Percentiles rank a stretch among this genome's conserved stretches.
These are phyloP conservation scores for Kazachstania psychrophila DNA, from an alignment of 805 yeast species.

Conservation along the genomic window DNA sequence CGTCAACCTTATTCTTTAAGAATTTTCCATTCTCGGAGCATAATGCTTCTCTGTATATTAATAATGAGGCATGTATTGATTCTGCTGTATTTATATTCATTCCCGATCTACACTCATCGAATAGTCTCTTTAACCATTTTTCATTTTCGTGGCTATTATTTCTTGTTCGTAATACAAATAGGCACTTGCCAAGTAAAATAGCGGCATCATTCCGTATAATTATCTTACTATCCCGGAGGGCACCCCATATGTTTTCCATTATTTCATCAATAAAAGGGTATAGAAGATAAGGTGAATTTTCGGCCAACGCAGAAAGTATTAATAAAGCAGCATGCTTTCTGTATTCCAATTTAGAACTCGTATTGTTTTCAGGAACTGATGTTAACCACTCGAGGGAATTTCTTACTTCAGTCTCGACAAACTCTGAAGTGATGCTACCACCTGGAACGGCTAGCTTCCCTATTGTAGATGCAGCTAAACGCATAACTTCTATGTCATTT, in stretches of 20 bases:
- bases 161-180: conserved; percentile 69
- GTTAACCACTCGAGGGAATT: conserved; percentile 86
- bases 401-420: conserved; percentile 87
- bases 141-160: conserved; percentile 54
- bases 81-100: conserved; percentile 49
- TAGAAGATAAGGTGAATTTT: conserved; percentile 75
- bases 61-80: conserved; percentile 74
- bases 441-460: conserved; percentile 88
- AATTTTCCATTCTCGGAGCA: conserved; percentile 56
- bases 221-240: conserved; percentile 68
- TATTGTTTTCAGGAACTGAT: conserved; percentile 34
- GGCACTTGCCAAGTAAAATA: conserved; percentile 63
- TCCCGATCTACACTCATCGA: conserved; percentile 58
- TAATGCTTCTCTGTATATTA: conserved; percentile 74
- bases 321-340: conserved; percentile 87
- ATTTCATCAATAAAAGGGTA: conserved; percentile 71
- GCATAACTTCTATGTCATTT: conserved; percentile 76
- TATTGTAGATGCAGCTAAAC: conserved; percentile 73
- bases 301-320: conserved; percentile 73
- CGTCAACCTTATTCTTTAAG: conserved; percentile 61
- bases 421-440: conserved; percentile 80
- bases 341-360: conserved; percentile 64
- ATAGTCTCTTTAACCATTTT: conserved; percentile 65
- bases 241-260: conserved; percentile 78
- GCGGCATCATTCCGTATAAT: conserved; percentile 80